Evolutionary conservation across 2,329 filamentous ascomycete species (phyloP).

Genomic region (Paecilomyces fulvus): DNA sequence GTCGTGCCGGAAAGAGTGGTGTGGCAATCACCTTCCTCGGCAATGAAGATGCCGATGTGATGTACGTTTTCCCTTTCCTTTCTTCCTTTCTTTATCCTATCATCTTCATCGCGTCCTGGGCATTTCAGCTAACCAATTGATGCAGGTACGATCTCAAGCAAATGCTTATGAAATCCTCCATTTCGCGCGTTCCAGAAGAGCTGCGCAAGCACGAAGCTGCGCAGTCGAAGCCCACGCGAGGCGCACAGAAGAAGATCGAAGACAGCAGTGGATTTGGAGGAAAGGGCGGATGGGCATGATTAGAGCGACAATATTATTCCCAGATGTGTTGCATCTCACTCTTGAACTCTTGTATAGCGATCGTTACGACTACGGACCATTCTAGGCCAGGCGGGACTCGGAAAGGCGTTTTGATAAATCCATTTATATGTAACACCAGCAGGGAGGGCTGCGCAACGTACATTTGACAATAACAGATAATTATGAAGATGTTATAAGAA

Average conservation of each 20-base stretch:
- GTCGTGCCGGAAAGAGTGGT: conserved; percentile 94
- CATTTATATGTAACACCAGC: not conserved
- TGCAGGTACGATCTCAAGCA: conserved; percentile 73
- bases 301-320: not conserved
- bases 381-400: not conserved
- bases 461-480: too few species aligned
- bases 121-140: conserved; percentile 10
- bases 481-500: too few species aligned
- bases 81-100: conserved; percentile 3
- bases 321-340: not conserved
- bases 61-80: conserved; percentile 45
- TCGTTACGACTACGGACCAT: not conserved
- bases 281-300: conserved; percentile 24
- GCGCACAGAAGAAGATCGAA: conserved; percentile 42
- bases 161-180: conserved; percentile 84
- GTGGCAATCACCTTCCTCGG: conserved; percentile 93
- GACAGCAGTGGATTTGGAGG: conserved; percentile 28
- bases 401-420: not conserved
- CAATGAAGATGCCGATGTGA: conserved; percentile 76
- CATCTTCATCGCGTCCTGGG: not conserved
- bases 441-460: too few species aligned
- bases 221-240: conserved; percentile 64
- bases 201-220: conserved; percentile 80
- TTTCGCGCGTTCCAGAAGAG: conserved; percentile 86
- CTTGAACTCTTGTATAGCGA: not conserved